Percentiles rank a stretch among this genome's conserved stretches.
phyloP scores from a whole-genome alignment of 441 rosid genomes.

The Euphorbia neoarborescens region DNA sequence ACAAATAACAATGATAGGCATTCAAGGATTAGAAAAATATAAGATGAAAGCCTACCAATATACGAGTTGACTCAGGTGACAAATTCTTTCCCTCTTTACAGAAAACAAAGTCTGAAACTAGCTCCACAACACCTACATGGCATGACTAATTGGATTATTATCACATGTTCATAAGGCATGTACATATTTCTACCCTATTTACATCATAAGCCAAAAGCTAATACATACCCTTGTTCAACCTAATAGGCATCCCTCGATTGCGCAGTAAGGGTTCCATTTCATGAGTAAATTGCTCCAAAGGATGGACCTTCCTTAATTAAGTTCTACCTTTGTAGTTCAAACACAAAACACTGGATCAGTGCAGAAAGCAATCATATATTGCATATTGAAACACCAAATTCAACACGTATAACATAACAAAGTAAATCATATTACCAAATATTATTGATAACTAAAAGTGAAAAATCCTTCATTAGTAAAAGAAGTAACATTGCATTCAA shows the following conservation, averaged over 20 bases:
- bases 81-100: constrained; percentile 91
- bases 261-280: constrained; percentile 97
- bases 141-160: background rate
- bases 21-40: background rate
- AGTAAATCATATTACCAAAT: background rate
- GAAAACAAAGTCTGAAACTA: constrained; percentile 72
- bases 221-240: constrained; percentile 69
- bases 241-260: constrained; percentile 93
- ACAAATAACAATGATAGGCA: background rate
- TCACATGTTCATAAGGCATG: background rate
- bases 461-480: background rate
- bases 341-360: constrained; percentile 4
- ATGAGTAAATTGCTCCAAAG: constrained; percentile 84
- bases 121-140: constrained; percentile 74
- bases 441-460: background rate
- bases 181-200: background rate
- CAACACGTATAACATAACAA: background rate
- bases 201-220: constrained; percentile 9
- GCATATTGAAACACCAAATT: constrained; percentile 1
- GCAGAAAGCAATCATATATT: background rate
- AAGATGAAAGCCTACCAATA: constrained; percentile 48
- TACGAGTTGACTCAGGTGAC: constrained; percentile 84
- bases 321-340: constrained; percentile 52
- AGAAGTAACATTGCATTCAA: too few species aligned
- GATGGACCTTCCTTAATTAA: constrained; percentile 77